A percentile compares a stretch with the other conserved stretches of the same genome.
Evolutionary conservation across 2,329 filamentous ascomycete species (phyloP).

Genomic region (Aspergillus pseudoviridinutans): DNA sequence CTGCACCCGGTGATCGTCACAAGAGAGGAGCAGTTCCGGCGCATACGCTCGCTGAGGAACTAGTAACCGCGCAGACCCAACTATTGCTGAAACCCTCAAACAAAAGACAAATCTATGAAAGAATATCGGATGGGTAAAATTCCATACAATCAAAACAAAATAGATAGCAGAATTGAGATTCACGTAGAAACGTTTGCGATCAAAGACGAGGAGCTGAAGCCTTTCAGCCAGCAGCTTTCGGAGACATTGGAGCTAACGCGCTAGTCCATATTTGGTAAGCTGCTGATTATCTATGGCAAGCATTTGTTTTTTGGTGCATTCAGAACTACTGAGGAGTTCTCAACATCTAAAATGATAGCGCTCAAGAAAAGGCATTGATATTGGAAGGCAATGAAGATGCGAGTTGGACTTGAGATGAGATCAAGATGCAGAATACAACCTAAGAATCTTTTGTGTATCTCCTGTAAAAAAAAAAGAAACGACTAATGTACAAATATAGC

Average conservation of each 20-base stretch:
- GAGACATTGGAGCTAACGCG: slow-evolving; percentile 27
- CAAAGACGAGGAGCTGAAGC: slow-evolving; percentile 3
- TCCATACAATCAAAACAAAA: background rate
- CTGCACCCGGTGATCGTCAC: slow-evolving; percentile 22
- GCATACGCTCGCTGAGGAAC: slow-evolving; percentile 19
- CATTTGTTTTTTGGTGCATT: background rate
- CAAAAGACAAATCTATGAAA: background rate
- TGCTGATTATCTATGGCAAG: background rate
- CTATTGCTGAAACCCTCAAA: background rate
- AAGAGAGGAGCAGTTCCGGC: slow-evolving; percentile 29
- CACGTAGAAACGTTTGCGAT: background rate
- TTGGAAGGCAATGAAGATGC: background rate
- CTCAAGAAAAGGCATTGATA: background rate
- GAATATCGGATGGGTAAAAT: background rate
- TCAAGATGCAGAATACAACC: background rate
- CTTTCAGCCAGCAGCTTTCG: slow-evolving; percentile 18
- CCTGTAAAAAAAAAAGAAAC: background rate
- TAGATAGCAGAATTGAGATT: background rate
- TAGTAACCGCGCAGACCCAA: slow-evolving; percentile 5
- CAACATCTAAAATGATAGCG: background rate
- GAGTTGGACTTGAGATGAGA: background rate
- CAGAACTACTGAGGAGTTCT: background rate
- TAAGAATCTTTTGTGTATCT: background rate
- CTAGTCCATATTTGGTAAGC: slow-evolving; percentile 28
- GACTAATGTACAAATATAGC: background rate